phyloP scores from a whole-genome alignment of 2,329 filamentous ascomycete species.

The Zymoseptoria passerinii region DNA sequence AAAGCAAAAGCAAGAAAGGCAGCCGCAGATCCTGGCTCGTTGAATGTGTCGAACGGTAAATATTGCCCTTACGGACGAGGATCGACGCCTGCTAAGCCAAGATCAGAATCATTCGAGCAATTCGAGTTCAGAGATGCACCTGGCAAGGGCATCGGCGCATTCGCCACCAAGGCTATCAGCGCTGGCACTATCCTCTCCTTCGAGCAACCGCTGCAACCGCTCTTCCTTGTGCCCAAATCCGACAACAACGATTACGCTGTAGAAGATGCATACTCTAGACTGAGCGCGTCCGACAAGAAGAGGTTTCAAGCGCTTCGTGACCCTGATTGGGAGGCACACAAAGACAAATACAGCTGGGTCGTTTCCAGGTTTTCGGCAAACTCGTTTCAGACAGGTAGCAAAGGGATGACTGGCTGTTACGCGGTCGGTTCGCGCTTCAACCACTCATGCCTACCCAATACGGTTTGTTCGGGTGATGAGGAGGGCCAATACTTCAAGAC shows the following conservation, averaged over 20 bases:
- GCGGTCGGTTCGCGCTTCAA: neutral
- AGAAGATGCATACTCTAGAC: neutral
- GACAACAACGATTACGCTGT: neutral
- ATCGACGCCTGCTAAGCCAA: neutral
- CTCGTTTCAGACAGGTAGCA: neutral
- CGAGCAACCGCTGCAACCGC: conserved; percentile 1
- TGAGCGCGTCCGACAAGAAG: neutral
- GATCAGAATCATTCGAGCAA: neutral
- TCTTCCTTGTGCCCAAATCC: neutral
- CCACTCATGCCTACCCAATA: neutral
- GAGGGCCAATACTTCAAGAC: neutral
- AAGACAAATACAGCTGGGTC: neutral
- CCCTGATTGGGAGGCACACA: neutral
- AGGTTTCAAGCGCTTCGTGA: neutral
- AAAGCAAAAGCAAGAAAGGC: neutral
- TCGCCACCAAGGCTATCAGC: conserved; percentile 1
- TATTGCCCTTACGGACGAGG: neutral
- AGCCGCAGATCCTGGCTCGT: neutral
- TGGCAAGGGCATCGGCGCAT: conserved; percentile 3
- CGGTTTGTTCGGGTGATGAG: neutral
- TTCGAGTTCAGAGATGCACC: conserved; percentile 1
- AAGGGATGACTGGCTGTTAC: neutral
- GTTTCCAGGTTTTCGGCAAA: neutral
- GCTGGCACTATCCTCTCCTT: neutral
- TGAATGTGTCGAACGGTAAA: neutral